Base-by-base conservation (phyloP, 495 filamentous ascomycete species). In the Haplographium delicatum region DNA sequence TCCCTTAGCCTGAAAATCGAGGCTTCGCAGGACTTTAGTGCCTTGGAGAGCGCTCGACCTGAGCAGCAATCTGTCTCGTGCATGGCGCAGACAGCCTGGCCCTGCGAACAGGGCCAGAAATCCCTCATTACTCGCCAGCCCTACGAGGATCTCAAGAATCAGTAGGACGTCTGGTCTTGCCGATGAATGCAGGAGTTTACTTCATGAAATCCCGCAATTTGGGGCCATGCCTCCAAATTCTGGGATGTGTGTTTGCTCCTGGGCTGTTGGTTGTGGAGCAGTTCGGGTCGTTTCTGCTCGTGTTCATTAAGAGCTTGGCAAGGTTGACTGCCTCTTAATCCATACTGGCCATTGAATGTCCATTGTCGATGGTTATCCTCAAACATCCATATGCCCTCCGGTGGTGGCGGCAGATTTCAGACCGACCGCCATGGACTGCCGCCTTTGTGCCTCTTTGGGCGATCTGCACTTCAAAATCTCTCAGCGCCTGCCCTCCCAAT, bases 71-170 rank as follows among this genome's bases (percentile, higher is more conserved):
- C 18, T 19, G n/a, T 23, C 39, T 43, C 16, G 7, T 27, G 39
- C 39, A 23, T 25, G 39, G 20, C 39, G 39, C 39, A 43, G 39
- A 43, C 20, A 15, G 28, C 28, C 28, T 13, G 6, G 28, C 6
- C 28, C 6, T 39, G 23, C 23, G 22, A 23, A 26, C 39, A 25
- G n/a, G 23, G 7, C 13, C 28, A 31, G 13, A 43, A 43, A 11
- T 43, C 39, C 39, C 39, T 43, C 39, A 43, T 18, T 13, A 43
- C 20, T 26, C 20, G 39, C 39, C 39, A 43, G 39, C 39, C 39
- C 39, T 43, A 43, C 22, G 39, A 22, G 20, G 15, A 3, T 15
- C 39, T 24, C 20, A 22, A 43, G 9, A 22, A 23, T 43, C 39
- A 25, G 26, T 23, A 10, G 35, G 16, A 2, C 22, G n/a, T 8